Evolutionary conservation across 441 rosid species (phyloP), one percentile per base, ranked within the genome.

Genomic region (Adansonia grandidieri): DNA sequence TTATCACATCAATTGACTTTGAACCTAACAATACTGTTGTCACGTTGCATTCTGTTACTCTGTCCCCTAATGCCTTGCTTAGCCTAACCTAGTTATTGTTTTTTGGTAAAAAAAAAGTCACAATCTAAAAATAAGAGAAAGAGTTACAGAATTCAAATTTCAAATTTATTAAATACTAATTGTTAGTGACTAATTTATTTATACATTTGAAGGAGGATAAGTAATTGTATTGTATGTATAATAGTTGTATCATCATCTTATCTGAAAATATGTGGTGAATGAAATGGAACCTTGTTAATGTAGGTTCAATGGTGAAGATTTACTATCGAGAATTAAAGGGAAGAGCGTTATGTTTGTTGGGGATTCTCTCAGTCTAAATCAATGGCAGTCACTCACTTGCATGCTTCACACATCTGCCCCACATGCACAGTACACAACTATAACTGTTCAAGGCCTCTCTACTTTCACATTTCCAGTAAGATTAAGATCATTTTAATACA

Each of bases 351-450:
- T 89, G 87, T 89, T 89, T 47, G 89, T 90, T 69, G 94, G 94
- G 64, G 92, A 90, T 57, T 90, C 94, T n/a, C 42, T 89, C 58
- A 86, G 92, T 82, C 71, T 86, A 28, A 90, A 90, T 37, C 90
- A 88, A 70, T 90, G 93, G 93, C 92, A 88, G 66, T 90, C 94
- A 9, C 88, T 90, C n/a, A 85, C 89, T 4, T 89, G 92, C 84
- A 65, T 90, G 89, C 87, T 90, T 56, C 91, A 87, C 65, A 62
- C 80, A 11, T 69, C 86, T 2, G 85, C 74, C 14, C 92, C 89
- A 14, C 20, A 48, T 1, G 74, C 20, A 1, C 9, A 70, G 44
- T 70, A 50, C 58, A 50, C 32, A 24, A 22, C n/a, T 1, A 70
- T 13, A 4, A 70, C 60, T 24, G 11, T 70, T 48, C 44, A 70